A percentile compares a stretch with the other conserved stretches of the same genome.
These are phyloP conservation scores for Penicillium silybi DNA, from an alignment of 495 filamentous ascomycete species.

Conservation along the genomic window DNA sequence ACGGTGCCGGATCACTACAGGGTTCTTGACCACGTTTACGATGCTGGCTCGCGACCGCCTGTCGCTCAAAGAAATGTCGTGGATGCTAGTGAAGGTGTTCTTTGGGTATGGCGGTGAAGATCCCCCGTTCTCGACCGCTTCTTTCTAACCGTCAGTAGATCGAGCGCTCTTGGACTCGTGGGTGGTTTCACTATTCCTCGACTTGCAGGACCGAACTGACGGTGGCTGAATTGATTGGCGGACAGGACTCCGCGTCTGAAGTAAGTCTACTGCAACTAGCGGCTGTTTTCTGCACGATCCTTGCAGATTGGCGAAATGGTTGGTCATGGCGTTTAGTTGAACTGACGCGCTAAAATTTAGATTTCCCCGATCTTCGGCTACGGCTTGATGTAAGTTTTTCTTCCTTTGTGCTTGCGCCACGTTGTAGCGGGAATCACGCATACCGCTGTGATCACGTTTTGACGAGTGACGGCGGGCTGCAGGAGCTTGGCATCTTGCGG, in stretches of 20 bases:
- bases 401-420: slow-evolving; percentile 27
- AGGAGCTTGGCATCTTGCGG: background rate
- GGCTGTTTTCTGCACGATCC: slow-evolving; percentile 32
- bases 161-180: slow-evolving; percentile 77
- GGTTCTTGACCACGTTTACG: slow-evolving; percentile 89
- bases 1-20: slow-evolving; percentile 41
- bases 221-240: slow-evolving; percentile 48
- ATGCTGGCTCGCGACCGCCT: slow-evolving; percentile 78
- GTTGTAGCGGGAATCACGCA: slow-evolving; percentile 21
- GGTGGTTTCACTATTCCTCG: slow-evolving; percentile 31
- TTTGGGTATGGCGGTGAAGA: slow-evolving; percentile 55
- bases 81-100: slow-evolving; percentile 81
- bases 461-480: slow-evolving; percentile 9
- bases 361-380: slow-evolving; percentile 47
- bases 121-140: slow-evolving; percentile 24
- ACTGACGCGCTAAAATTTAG: slow-evolving; percentile 41
- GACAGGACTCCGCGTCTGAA: slow-evolving; percentile 47
- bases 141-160: slow-evolving; percentile 47
- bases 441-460: slow-evolving; percentile 36
- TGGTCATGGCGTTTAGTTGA: slow-evolving; percentile 40
- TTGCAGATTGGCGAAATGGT: slow-evolving; percentile 36
- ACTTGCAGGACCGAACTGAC: slow-evolving; percentile 24
- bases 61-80: slow-evolving; percentile 72
- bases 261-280: slow-evolving; percentile 33
- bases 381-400: slow-evolving; percentile 39